phyloP scores from a whole-genome alignment of 768 basidiomycete genomes.

The Lentinus brumalis region DNA sequence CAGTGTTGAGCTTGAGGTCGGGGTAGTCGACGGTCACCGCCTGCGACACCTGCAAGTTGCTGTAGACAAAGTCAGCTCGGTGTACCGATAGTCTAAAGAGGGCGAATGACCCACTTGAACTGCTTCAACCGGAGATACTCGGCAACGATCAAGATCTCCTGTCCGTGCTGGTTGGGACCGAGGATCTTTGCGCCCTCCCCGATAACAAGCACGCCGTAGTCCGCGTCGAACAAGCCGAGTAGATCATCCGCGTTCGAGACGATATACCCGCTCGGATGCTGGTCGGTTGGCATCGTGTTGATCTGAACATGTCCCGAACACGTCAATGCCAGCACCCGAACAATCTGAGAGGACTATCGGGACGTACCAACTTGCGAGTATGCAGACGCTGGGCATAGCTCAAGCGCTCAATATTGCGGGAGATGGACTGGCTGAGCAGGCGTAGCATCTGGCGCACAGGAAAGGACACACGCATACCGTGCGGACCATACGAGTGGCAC shows the following conservation, averaged over 20 bases:
- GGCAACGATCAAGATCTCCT: slow-evolving; percentile 76
- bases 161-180: slow-evolving; percentile 69
- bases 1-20: slow-evolving; percentile 63
- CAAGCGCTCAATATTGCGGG: slow-evolving; percentile 76
- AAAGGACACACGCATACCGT: slow-evolving; percentile 86
- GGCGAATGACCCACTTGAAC: slow-evolving; percentile 51
- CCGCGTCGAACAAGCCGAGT: slow-evolving; percentile 75
- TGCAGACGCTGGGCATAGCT: slow-evolving; percentile 76
- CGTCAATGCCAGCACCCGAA: background rate
- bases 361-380: slow-evolving; percentile 70
- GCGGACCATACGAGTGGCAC: slow-evolving; percentile 74
- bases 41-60: slow-evolving; percentile 71
- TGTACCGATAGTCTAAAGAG: background rate
- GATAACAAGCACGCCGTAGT: slow-evolving; percentile 71
- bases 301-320: slow-evolving; percentile 44
- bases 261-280: slow-evolving; percentile 75
- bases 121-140: slow-evolving; percentile 78
- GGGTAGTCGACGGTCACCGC: slow-evolving; percentile 70
- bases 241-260: slow-evolving; percentile 82
- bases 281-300: slow-evolving; percentile 66
- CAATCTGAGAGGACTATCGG: background rate
- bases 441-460: slow-evolving; percentile 82
- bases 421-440: slow-evolving; percentile 77
- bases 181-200: slow-evolving; percentile 73
- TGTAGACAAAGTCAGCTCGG: slow-evolving; percentile 25